phyloP scores from a whole-genome alignment of 768 basidiomycete genomes.

The Phaffia tasmanica region DNA sequence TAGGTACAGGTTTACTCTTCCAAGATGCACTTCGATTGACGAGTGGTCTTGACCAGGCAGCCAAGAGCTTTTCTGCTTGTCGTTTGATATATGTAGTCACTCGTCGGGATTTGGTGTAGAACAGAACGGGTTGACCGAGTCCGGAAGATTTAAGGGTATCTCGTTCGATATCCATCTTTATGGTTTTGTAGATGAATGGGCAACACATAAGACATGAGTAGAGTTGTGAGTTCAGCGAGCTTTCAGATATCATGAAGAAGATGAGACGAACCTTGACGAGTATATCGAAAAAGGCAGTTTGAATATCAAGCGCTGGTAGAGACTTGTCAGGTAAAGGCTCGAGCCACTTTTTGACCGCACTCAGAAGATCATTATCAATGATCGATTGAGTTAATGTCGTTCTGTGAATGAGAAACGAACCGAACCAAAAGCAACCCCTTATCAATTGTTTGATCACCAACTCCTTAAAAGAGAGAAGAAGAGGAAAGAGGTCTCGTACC shows the following conservation, averaged over 20 bases:
- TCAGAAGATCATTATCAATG: slow-evolving; percentile 85
- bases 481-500: slow-evolving; percentile 44
- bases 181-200: background rate
- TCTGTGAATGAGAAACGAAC: slow-evolving; percentile 41
- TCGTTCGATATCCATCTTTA: slow-evolving; percentile 76
- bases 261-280: slow-evolving; percentile 47
- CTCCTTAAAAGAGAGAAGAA: background rate
- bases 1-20: slow-evolving; percentile 42
- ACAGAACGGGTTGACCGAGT: slow-evolving; percentile 76
- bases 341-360: slow-evolving; percentile 79
- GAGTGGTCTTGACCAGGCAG: slow-evolving; percentile 77
- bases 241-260: background rate
- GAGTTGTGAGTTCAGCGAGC: background rate
- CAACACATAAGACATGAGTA: background rate
- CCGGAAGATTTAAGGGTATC: slow-evolving; percentile 80
- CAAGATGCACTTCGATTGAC: slow-evolving; percentile 79
- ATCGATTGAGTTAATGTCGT: slow-evolving; percentile 79
- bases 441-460: background rate
- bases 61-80: slow-evolving; percentile 71
- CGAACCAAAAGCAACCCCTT: background rate
- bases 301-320: slow-evolving; percentile 89
- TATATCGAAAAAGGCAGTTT: slow-evolving; percentile 74
- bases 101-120: slow-evolving; percentile 92
- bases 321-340: slow-evolving; percentile 89
- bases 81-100: slow-evolving; percentile 71